These are phyloP conservation scores for Sarocladiaceae sp. DNA, from an alignment of 2,329 filamentous ascomycete species.

Conservation along the genomic window DNA sequence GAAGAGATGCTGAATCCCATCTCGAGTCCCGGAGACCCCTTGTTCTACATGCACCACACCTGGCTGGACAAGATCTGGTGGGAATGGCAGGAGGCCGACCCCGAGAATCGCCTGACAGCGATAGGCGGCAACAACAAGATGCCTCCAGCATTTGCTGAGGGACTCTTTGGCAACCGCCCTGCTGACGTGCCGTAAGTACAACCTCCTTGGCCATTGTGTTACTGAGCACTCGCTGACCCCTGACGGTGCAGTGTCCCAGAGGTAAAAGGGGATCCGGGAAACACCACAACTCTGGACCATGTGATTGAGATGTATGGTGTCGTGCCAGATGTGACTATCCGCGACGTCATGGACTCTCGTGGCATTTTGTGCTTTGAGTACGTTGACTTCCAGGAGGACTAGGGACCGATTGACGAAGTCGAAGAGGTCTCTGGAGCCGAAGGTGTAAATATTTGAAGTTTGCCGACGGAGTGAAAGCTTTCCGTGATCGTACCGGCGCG, in stretches of 20 bases:
- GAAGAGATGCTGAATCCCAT: constrained; percentile 7
- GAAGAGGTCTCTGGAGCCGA: too few relatives aligned
- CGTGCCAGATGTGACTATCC: constrained; percentile 3
- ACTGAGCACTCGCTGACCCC: not conserved
- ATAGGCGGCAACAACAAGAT: constrained; percentile 5
- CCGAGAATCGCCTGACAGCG: not conserved
- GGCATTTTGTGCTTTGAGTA: constrained; percentile 4
- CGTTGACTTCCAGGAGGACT: constrained; percentile 6
- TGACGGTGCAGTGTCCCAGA: constrained; percentile 1
- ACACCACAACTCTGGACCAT: constrained; percentile 4
- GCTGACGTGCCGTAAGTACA: constrained; percentile 4
- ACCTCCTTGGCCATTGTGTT: not conserved
- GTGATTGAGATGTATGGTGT: constrained; percentile 6
- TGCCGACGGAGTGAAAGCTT: too few relatives aligned
- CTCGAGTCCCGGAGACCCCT: constrained; percentile 4
- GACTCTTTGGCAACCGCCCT: constrained; percentile 2
- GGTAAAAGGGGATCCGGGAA: not conserved
- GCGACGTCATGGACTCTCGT: constrained; percentile 2
- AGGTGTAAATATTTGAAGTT: too few relatives aligned
- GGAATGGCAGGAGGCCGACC: constrained; percentile 4
- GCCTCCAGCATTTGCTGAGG: not conserved
- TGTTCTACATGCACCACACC: constrained; percentile 9
- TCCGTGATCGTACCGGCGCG: too few relatives aligned
- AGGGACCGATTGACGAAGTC: too few relatives aligned
- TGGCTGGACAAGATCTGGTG: constrained; percentile 8